These are phyloP conservation scores for Prunus mume DNA, from an alignment of 306 rosid genomes.

Conservation along the genomic window DNA sequence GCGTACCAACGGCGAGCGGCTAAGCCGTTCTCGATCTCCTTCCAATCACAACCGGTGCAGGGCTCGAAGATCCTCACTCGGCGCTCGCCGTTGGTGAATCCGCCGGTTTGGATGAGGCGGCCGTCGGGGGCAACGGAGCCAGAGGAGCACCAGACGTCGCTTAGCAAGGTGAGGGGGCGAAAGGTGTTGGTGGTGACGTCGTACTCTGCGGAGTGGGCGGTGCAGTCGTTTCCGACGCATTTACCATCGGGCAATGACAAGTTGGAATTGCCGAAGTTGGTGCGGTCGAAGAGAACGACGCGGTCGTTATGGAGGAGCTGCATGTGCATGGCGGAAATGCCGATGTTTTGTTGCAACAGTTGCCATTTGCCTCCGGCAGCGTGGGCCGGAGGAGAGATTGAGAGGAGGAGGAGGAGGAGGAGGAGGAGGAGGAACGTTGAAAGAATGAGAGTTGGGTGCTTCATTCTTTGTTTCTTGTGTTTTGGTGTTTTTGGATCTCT, in stretches of 20 bases:
- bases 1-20: conserved; percentile 51
- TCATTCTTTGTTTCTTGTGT: not conserved
- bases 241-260: conserved; percentile 38
- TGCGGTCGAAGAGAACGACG: conserved; percentile 66
- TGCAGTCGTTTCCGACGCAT: conserved; percentile 65
- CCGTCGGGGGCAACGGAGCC: conserved; percentile 47
- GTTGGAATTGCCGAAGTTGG: conserved; percentile 74
- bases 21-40: conserved; percentile 25
- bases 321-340: conserved; percentile 94
- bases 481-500: not conserved
- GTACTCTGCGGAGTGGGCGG: conserved; percentile 76
- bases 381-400: not conserved
- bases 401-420: not conserved
- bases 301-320: conserved; percentile 63
- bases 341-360: conserved; percentile 50
- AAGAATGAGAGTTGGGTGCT: not conserved
- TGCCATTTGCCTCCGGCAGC: conserved; percentile 51
- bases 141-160: conserved; percentile 85
- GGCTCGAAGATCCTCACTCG: conserved; percentile 34
- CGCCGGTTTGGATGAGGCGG: conserved; percentile 63
- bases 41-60: conserved; percentile 48
- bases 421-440: not conserved
- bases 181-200: conserved; percentile 49
- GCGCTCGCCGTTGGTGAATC: conserved; percentile 49
- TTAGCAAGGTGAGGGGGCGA: conserved; percentile 53